Percentiles rank a stretch among this genome's conserved stretches.
phyloP scores from a whole-genome alignment of 352 stramenopile genomes.

The Peronosclerospora sorghi region DNA sequence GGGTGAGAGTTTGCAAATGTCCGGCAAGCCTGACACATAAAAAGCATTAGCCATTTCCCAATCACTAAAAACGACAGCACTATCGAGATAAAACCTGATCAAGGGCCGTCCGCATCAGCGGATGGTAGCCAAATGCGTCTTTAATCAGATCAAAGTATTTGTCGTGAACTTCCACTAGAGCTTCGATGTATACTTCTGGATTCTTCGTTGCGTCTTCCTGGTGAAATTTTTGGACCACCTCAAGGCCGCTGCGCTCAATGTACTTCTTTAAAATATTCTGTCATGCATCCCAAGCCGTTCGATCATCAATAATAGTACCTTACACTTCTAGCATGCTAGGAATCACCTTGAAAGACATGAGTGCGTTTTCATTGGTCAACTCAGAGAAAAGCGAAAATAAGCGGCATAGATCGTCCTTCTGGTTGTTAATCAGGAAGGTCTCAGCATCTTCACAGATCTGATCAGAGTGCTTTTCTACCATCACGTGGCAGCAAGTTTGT shows the following conservation, averaged over 20 bases:
- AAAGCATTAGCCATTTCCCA: not conserved
- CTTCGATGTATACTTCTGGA: slow-evolving; percentile 78
- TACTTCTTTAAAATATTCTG: slow-evolving; percentile 84
- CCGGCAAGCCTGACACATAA: slow-evolving; percentile 45
- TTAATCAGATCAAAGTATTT: slow-evolving; percentile 79
- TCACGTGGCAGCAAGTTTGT: slow-evolving; percentile 66
- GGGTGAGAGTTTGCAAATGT: slow-evolving; percentile 78
- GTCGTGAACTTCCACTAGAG: slow-evolving; percentile 70
- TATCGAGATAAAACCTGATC: slow-evolving; percentile 43
- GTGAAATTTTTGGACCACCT: slow-evolving; percentile 71
- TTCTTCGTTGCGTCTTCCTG: slow-evolving; percentile 73
- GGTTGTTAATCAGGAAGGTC: slow-evolving; percentile 64
- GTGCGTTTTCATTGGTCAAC: slow-evolving; percentile 60
- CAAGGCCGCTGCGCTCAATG: slow-evolving; percentile 66
- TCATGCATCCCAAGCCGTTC: slow-evolving; percentile 4
- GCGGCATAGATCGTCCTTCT: slow-evolving; percentile 64
- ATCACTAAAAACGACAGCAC: too few species aligned
- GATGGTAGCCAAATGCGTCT: slow-evolving; percentile 72
- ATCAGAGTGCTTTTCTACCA: slow-evolving; percentile 72
- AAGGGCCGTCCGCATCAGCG: slow-evolving; percentile 70
- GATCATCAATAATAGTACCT: slow-evolving; percentile 1
- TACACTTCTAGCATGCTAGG: not conserved
- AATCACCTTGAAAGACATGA: slow-evolving; percentile 72
- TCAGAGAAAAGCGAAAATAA: slow-evolving; percentile 80
- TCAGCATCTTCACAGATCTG: slow-evolving; percentile 74